These are phyloP conservation scores for Trichophyton verrucosum DNA, from an alignment of 2,329 filamentous ascomycete species.

Conservation along the genomic window DNA sequence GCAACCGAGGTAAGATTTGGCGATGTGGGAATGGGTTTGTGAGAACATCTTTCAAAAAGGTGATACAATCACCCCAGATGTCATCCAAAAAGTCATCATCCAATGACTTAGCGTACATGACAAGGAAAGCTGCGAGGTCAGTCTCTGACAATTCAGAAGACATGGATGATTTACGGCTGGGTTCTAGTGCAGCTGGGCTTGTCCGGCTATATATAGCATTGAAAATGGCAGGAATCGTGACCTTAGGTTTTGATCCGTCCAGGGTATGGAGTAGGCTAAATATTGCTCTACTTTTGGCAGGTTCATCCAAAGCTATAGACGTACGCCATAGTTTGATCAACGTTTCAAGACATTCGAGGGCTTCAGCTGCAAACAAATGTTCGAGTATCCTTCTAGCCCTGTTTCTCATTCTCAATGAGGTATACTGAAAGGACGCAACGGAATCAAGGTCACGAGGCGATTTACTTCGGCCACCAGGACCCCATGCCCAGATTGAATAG, in stretches of 20 bases:
- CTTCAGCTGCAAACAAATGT: slow-evolving; percentile 83
- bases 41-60: slow-evolving; percentile 78
- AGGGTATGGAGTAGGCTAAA: slow-evolving; percentile 82
- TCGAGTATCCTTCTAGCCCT: slow-evolving; percentile 77
- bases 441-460: slow-evolving; percentile 51
- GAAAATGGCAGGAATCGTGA: slow-evolving; percentile 86
- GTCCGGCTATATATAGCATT: slow-evolving; percentile 93
- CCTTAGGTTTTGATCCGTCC: slow-evolving; percentile 79
- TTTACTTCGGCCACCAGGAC: slow-evolving; percentile 39
- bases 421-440: slow-evolving; percentile 75
- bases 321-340: slow-evolving; percentile 71
- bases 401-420: slow-evolving; percentile 81
- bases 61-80: slow-evolving; percentile 90
- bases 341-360: slow-evolving; percentile 85
- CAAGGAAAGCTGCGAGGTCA: slow-evolving; percentile 76
- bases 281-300: slow-evolving; percentile 49
- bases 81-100: slow-evolving; percentile 98
- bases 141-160: slow-evolving; percentile 73
- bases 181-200: slow-evolving; percentile 67
- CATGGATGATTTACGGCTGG: slow-evolving; percentile 70
- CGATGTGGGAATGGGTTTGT: slow-evolving; percentile 90
- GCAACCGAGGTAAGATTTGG: slow-evolving; percentile 70
- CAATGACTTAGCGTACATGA: slow-evolving; percentile 77
- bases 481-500: slow-evolving; percentile 93
- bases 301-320: slow-evolving; percentile 35